These are phyloP conservation scores for Aegilops bicornis DNA, from an alignment of 176 grass and related monocot genomes.

Conservation along the genomic window DNA sequence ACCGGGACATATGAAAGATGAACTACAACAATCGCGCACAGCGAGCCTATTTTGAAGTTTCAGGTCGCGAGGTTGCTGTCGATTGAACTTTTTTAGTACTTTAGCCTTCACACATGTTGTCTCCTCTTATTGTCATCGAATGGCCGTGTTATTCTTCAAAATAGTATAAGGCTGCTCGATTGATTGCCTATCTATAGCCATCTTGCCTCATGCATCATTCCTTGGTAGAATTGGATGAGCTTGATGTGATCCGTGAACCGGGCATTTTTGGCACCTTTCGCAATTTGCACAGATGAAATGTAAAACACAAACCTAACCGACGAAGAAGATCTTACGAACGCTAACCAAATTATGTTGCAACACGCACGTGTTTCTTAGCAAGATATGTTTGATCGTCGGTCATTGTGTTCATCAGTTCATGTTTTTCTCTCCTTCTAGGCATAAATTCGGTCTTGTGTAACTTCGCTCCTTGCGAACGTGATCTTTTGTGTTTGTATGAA, in stretches of 20 bases:
- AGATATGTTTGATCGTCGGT: too few relatives aligned
- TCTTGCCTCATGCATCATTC: neutral
- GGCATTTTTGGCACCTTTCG: neutral
- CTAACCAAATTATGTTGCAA: too few relatives aligned
- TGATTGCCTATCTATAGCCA: conserved; percentile 25
- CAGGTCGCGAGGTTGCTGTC: neutral
- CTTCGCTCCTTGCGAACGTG: too few relatives aligned
- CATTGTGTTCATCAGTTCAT: too few relatives aligned
- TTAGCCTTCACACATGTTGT: conserved; percentile 15
- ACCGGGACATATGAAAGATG: conserved; percentile 5
- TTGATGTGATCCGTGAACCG: neutral
- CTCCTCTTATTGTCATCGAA: conserved; percentile 26
- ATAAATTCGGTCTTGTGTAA: too few relatives aligned
- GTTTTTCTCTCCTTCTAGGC: too few relatives aligned
- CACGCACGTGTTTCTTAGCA: too few relatives aligned
- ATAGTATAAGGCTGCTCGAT: neutral
- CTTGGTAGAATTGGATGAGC: neutral
- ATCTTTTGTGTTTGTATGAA: too few relatives aligned
- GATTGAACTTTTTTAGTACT: neutral
- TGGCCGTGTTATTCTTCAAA: neutral
- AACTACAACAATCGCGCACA: neutral
- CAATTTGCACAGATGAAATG: neutral
- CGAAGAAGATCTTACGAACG: too few relatives aligned
- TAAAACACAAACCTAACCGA: too few relatives aligned
- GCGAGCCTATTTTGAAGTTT: neutral